A percentile compares a stretch with the other conserved stretches of the same genome.
These are phyloP conservation scores for Bretschneidera sinensis DNA, from an alignment of 345 rosid genomes.

Conservation along the genomic window DNA sequence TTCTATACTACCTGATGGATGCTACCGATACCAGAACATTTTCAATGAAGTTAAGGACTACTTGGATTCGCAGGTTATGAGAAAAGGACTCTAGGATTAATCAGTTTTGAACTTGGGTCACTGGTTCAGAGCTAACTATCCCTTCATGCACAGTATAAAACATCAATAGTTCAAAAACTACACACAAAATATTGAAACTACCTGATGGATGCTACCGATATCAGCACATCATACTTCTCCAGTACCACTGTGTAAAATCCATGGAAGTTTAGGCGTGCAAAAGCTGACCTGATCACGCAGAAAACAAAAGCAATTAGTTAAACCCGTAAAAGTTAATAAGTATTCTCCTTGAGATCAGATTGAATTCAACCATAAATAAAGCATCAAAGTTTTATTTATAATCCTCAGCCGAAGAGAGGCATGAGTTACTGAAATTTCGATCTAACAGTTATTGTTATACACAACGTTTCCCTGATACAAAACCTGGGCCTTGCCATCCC, in stretches of 20 bases:
- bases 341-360: neutral
- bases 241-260: slow-evolving; percentile 81
- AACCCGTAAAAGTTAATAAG: neutral
- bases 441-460: no score
- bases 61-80: no score
- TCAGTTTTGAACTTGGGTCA: no score
- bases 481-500: no score
- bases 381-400: neutral
- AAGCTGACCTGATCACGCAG: slow-evolving; percentile 60
- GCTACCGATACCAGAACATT: slow-evolving; percentile 78
- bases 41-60: no score
- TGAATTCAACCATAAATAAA: neutral
- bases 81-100: no score
- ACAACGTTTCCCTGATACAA: no score
- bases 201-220: slow-evolving; percentile 95
- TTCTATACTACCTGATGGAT: slow-evolving; percentile 69
- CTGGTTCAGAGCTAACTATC: no score
- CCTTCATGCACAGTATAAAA: no score
- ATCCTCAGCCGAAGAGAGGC: no score
- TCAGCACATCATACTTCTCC: slow-evolving; percentile 80
- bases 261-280: slow-evolving; percentile 71
- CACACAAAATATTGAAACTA: slow-evolving; percentile 21
- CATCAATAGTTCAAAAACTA: neutral
- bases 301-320: slow-evolving; percentile 7
- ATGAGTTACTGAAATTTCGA: no score